Base-by-base conservation (phyloP, 1,284 basidiomycete species). In the Ganoderma resinaceum region DNA sequence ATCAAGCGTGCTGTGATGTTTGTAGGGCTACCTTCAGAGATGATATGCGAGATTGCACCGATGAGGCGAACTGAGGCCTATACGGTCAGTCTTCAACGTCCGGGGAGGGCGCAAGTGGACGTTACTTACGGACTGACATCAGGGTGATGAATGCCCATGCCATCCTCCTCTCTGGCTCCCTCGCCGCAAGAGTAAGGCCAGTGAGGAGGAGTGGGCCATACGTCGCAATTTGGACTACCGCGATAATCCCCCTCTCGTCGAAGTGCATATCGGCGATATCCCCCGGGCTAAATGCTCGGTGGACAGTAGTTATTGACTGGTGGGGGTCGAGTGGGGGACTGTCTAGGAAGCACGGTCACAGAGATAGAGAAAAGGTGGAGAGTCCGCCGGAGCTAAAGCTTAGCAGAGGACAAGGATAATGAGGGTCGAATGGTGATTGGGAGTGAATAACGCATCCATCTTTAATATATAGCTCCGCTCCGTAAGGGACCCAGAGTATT, bases 11-110 rank as follows among this genome's bases (percentile, higher is more conserved):
- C 72, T 62, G 82, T 82, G 53, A 70, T 76, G 60, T 84, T 83
- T 40, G 75, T 75, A 2, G 82, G 79, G 11, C 73, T 66, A 5
- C 82, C 63, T 74, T 90, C 84, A 53, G 82, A 85, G 18, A 87
- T 85, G 59, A 92, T 79, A 33, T 87, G 79, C 23, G 91, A 77
- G 12, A 85, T 83, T 29, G 85, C 88, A n/a, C 85, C 86, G 2
- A 87, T 78, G 59, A 90, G 82, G 43, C 90, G 85, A 55, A 84
- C 90, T 91, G 65, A 20, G 38, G 3, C 68, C 62, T 38, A 38
- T 4, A 11, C 40, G 4, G 42, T 62, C 18, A 64, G 57, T 29
- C 57, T 40, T 26, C 23, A 12, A 49, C 11, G 23, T 26, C 26
- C 23, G 23, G 12, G 23, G 3, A 49, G 14, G 46, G 23, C 46